Conservation (phyloP, 2,329 filamentous ascomycete species). For the Aspergillus quadricinctus region DNA sequence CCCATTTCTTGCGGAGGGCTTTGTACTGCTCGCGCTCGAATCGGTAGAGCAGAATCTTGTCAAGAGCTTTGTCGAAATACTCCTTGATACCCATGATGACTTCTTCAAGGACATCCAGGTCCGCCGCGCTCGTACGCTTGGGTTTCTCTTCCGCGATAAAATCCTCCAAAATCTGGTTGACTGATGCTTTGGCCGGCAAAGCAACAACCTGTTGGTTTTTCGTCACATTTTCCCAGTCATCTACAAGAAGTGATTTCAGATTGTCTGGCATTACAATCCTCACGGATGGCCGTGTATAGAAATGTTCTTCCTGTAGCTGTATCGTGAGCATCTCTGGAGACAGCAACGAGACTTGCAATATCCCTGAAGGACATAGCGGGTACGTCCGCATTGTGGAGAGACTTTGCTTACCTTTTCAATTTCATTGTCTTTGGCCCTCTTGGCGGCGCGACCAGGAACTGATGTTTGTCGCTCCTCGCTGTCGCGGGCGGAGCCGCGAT, state of each 20-base stretch:
- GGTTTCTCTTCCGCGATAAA: constrained; percentile 69
- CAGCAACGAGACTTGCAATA: neutral
- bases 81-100: constrained; percentile 79
- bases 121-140: constrained; percentile 60
- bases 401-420: constrained; percentile 41
- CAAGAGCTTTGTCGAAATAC: constrained; percentile 89
- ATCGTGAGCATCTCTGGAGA: constrained; percentile 3
- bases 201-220: constrained; percentile 89
- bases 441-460: constrained; percentile 40
- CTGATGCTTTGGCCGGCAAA: constrained; percentile 71
- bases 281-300: constrained; percentile 77
- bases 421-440: constrained; percentile 44
- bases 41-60: constrained; percentile 85
- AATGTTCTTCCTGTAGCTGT: constrained; percentile 71
- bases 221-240: constrained; percentile 98
- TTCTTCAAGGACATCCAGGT: constrained; percentile 84
- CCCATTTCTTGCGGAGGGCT: constrained; percentile 68
- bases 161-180: constrained; percentile 72
- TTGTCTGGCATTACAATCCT: constrained; percentile 82
- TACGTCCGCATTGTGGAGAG: neutral
- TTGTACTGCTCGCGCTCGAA: constrained; percentile 89
- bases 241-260: constrained; percentile 86
- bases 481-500: constrained; percentile 39
- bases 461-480: constrained; percentile 45
- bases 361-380: neutral